Evolutionary conservation across 495 filamentous ascomycete species (phyloP), one percentile per base, ranked within the genome.

Genomic region (Thozetella sp.): DNA sequence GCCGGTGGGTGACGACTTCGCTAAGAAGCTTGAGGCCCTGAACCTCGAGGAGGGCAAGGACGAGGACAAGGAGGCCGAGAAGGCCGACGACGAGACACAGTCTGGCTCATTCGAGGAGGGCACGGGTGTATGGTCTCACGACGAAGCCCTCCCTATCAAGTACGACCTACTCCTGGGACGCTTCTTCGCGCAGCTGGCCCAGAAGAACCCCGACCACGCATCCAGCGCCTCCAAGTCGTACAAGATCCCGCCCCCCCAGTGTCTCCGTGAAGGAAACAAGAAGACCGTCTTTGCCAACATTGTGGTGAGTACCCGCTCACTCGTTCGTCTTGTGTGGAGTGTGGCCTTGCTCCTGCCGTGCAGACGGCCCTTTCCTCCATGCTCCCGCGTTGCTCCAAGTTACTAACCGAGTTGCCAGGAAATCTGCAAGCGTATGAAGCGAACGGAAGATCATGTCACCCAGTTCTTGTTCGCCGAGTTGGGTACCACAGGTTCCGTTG

Each of bases 251-350:
- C 95, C 95, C 13, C 95, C 95, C n/a, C 96, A 99, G 80, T 97
- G 94, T 78, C 83, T 98, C 51, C 93, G 96, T 79, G 96, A 99
- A 92, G 95, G 95, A 73, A 98, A 98, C 86, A 97, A 97, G 86
- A 97, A 97, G 90, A 98, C 95, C 54, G 96, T 98, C 67, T 99
- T 97, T 72, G 95, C 95, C 76, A 99, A 99, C 80, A 93, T 99
- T 67, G 63, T 66, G 10, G 43, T 48, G 20, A 10, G 43, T 48
- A 20, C 43, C n/a, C 43, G 30, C 15, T 15, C 15, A 15, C 30
- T 6, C 30, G 15, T 6, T 15, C 30, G 6, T 6, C 6, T 37
- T 15, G 30, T 37, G 30, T 37, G 30, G 43, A n/a, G n/a, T 27
- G 43, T 48, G 10, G 43, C 43, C n/a, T n/a, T 9, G 43, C 43